phyloP scores from a whole-genome alignment of 2,329 filamentous ascomycete genomes.

The Pseudogymnoascus sp. region DNA sequence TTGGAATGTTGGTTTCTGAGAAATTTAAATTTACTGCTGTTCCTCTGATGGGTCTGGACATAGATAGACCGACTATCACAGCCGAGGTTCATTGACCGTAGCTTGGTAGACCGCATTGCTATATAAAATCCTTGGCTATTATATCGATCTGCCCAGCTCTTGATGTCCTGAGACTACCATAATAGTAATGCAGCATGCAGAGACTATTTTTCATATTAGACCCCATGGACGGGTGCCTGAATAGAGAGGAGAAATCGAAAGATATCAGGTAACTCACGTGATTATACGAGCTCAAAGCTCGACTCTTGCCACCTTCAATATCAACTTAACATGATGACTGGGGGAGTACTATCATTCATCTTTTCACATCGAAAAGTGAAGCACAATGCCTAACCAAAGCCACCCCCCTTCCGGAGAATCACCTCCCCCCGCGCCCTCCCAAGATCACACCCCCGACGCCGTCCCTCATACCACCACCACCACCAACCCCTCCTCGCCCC shows the following conservation, averaged over 20 bases:
- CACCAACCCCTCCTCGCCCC: background rate
- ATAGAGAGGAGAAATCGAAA: background rate
- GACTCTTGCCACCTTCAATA: background rate
- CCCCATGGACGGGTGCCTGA: background rate
- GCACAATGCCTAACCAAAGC: background rate
- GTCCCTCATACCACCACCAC: constrained; percentile 20
- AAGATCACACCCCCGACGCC: constrained; percentile 8
- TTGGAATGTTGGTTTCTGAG: background rate
- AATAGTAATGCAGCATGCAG: background rate
- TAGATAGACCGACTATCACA: background rate
- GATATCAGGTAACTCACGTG: background rate
- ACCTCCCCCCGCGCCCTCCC: background rate
- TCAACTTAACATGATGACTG: background rate
- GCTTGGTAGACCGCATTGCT: background rate
- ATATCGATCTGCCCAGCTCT: background rate
- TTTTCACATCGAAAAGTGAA: background rate
- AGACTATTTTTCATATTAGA: background rate
- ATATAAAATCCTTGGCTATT: background rate
- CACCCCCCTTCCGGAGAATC: background rate
- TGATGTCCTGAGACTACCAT: background rate
- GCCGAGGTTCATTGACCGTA: background rate
- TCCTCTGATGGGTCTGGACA: background rate
- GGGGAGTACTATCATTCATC: background rate
- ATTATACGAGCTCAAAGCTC: background rate
- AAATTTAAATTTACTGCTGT: background rate